phyloP scores from a whole-genome alignment of 257 asterid species.

The Fraxinus pennsylvanica region DNA sequence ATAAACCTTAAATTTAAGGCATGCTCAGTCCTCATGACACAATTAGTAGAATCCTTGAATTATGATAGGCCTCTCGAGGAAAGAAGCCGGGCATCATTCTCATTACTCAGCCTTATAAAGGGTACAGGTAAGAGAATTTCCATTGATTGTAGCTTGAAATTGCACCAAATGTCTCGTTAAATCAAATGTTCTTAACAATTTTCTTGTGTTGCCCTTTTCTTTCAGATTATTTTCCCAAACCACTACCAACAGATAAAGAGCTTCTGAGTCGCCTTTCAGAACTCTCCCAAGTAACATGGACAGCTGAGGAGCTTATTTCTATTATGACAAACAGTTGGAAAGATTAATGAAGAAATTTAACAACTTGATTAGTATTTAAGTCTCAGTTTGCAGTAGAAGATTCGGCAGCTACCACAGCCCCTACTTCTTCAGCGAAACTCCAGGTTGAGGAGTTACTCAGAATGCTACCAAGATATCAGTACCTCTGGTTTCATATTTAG shows the following conservation, averaged over 20 bases:
- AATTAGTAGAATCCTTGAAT: slow-evolving; percentile 39
- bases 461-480: slow-evolving; percentile 28
- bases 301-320: slow-evolving; percentile 63
- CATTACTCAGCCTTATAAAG: slow-evolving; percentile 54
- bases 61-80: slow-evolving; percentile 54
- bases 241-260: slow-evolving; percentile 31
- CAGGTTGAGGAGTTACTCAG: slow-evolving; percentile 31
- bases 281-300: slow-evolving; percentile 65
- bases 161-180: not conserved
- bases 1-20: slow-evolving; percentile 39
- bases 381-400: not conserved
- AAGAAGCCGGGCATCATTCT: slow-evolving; percentile 61
- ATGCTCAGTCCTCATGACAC: slow-evolving; percentile 58
- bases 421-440: slow-evolving; percentile 21
- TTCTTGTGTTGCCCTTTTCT: not conserved
- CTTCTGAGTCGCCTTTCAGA: slow-evolving; percentile 41
- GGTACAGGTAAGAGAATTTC: slow-evolving; percentile 48
- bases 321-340: slow-evolving; percentile 28
- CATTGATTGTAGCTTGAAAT: not conserved
- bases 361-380: not conserved
- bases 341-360: not conserved
- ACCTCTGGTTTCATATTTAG: slow-evolving; percentile 21
- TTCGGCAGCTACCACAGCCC: not conserved
- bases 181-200: not conserved
- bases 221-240: slow-evolving; percentile 45